These are phyloP conservation scores for Colletotrichum coccodes DNA, from an alignment of 2,329 filamentous ascomycete genomes.

Conservation along the genomic window DNA sequence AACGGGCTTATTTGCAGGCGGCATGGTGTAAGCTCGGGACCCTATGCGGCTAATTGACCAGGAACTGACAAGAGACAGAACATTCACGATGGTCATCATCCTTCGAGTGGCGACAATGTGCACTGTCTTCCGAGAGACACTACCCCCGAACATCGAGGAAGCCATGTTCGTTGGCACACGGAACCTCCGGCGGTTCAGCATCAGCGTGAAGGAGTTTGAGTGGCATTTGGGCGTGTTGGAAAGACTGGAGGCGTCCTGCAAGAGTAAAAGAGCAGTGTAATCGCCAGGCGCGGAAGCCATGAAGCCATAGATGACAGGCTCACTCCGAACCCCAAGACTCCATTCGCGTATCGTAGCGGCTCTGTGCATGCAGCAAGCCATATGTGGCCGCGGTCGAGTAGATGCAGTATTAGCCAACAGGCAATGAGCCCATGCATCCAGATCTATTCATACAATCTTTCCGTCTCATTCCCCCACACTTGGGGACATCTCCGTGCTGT, in stretches of 20 bases:
- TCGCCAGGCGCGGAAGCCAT: too few species aligned
- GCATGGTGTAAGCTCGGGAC: slow-evolving; percentile 44
- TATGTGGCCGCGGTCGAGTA: too few species aligned
- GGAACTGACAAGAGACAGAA: slow-evolving; percentile 26
- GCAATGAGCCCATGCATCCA: too few species aligned
- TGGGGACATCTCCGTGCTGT: too few species aligned
- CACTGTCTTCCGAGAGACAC: slow-evolving; percentile 26
- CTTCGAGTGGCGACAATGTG: slow-evolving; percentile 35
- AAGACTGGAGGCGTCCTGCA: slow-evolving; percentile 29
- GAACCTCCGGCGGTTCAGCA: slow-evolving; percentile 36
- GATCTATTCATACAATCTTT: too few species aligned
- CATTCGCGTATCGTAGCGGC: too few species aligned
- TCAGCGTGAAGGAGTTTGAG: slow-evolving; percentile 36
- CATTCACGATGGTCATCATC: slow-evolving; percentile 40
- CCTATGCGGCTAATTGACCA: too few species aligned
- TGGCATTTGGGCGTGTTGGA: slow-evolving; percentile 37
- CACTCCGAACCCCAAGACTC: too few species aligned
- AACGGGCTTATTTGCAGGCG: slow-evolving; percentile 40
- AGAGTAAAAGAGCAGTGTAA: not conserved
- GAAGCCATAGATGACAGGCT: too few species aligned
- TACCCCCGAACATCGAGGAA: slow-evolving; percentile 35
- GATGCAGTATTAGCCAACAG: too few species aligned
- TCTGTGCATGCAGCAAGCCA: too few species aligned
- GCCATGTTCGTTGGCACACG: slow-evolving; percentile 34
- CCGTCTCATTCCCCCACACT: too few species aligned